A percentile compares a stretch with the other conserved stretches of the same genome.
Evolutionary conservation across 2,329 filamentous ascomycete species (phyloP).

Genomic region (Metarhizium guizhouense): DNA sequence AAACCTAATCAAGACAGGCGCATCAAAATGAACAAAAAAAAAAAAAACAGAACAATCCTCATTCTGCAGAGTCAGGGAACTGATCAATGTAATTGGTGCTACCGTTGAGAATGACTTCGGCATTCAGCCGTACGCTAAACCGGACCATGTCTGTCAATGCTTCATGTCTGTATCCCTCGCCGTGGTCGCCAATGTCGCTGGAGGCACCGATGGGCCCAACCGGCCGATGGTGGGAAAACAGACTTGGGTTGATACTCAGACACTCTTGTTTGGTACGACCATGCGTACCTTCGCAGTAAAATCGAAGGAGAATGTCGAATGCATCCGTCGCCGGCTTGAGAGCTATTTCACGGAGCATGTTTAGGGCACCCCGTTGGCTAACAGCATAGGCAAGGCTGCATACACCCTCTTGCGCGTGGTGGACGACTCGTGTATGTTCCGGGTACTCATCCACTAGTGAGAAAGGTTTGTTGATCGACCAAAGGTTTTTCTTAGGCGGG

Average conservation of each 20-base stretch:
- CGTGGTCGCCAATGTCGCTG: constrained; percentile 29
- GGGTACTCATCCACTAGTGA: constrained; percentile 24
- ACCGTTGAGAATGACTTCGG: constrained; percentile 26
- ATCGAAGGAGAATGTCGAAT: constrained; percentile 35
- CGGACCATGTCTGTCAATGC: constrained; percentile 26
- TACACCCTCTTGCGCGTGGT: constrained; percentile 29
- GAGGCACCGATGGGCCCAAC: constrained; percentile 23
- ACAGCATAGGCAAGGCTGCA: constrained; percentile 37
- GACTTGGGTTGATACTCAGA: constrained; percentile 29
- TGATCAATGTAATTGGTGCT: constrained; percentile 18
- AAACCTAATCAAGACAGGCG: no score
- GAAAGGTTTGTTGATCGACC: constrained; percentile 25
- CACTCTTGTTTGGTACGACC: constrained; percentile 27
- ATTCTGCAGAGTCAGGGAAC: background rate
- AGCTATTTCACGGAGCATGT: constrained; percentile 33
- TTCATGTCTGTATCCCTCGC: constrained; percentile 19
- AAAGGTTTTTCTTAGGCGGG: constrained; percentile 22
- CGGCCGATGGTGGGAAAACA: constrained; percentile 36
- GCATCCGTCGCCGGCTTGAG: constrained; percentile 28
- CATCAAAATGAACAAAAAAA: no score
- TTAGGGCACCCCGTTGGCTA: constrained; percentile 32
- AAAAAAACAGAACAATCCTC: no score
- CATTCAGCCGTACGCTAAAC: constrained; percentile 32
- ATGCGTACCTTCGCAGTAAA: no score
- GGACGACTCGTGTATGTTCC: constrained; percentile 33